Evolutionary conservation across 257 asterid genomes (phyloP), one percentile per base, ranked within the genome.

Genomic region (Plectranthus barbatus): DNA sequence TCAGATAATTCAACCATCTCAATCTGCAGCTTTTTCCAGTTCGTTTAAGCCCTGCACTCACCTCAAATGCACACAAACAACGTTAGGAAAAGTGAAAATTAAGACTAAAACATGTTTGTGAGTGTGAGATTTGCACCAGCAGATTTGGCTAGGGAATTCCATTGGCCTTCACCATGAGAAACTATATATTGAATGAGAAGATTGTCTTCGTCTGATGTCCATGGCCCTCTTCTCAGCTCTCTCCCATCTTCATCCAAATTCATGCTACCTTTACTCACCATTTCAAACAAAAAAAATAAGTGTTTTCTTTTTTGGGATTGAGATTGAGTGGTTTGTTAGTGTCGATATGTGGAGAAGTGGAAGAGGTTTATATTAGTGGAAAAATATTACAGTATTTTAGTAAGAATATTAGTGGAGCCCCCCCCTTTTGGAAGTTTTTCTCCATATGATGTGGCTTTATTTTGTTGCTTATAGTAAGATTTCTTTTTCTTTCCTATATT

Each of bases 21-120:
- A 90, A 24, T 68, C 97, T 83, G 77, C 95, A 90, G 55, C 97
- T 90, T 56, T 90, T 90, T 29, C 97, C 97, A 4, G 90, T 86
- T 65, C 97, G 82, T 67, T 79, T 90, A 1, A 86, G 81, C 65
- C 97, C 95, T 90, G 79, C 11, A 62, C 4, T 13, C 4, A 23
- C n/a, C n/a, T n/a, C n/a, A n/a, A n/a, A n/a, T n/a, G n/a, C n/a
- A n/a, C n/a, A n/a, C n/a, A 26, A 26, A 26, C 31, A 26, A 26
- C 31, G 5, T 26, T n/a, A n/a, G n/a, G n/a, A n/a, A n/a, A n/a
- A n/a, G n/a, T n/a, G n/a, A n/a, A n/a, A n/a, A n/a, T n/a, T n/a
- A n/a, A n/a, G n/a, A n/a, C n/a, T 33, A 17, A 24, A 0, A 11
- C 9, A 29, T 31, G 29, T 29, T 1, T 33, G 37, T 7, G 37